Evolutionary conservation across 768 basidiomycete genomes (phyloP).

Genomic region (Lentinula lateritia): DNA sequence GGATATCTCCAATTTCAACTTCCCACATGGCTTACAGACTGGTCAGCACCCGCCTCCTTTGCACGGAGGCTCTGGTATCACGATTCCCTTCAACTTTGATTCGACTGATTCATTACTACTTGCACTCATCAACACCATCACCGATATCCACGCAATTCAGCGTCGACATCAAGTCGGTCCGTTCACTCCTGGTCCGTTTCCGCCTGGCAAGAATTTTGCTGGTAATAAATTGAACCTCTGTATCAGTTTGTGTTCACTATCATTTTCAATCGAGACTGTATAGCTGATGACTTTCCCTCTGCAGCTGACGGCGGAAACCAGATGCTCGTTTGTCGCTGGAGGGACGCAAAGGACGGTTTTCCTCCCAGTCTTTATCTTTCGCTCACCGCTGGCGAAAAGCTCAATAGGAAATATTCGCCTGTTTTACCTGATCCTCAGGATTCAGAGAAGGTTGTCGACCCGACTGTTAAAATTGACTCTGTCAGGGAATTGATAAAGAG

Average conservation of each 20-base stretch:
- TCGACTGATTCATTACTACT: not conserved
- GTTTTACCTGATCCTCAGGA: not conserved
- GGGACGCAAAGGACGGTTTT: not conserved
- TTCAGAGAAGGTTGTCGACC: not conserved
- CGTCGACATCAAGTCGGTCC: not conserved
- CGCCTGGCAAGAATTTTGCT: not conserved
- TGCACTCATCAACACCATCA: not conserved
- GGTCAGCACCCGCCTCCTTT: not conserved
- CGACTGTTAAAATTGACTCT: not conserved
- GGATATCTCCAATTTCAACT: too few species aligned
- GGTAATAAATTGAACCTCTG: not conserved
- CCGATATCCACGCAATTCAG: not conserved
- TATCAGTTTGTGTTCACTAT: not conserved
- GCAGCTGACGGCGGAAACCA: not conserved
- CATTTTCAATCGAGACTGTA: not conserved
- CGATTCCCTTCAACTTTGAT: not conserved
- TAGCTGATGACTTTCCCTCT: not conserved
- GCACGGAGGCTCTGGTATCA: too few species aligned
- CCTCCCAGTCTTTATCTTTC: not conserved
- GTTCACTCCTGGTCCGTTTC: not conserved
- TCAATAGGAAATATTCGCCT: not conserved
- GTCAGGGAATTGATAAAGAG: not conserved
- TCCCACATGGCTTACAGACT: not conserved
- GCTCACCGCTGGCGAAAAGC: not conserved
- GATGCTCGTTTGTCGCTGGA: not conserved